Percentiles rank a stretch among this genome's conserved stretches.
Conservation (phyloP, 169 alveolate genomes). For the Blepharisma undulans region DNA sequence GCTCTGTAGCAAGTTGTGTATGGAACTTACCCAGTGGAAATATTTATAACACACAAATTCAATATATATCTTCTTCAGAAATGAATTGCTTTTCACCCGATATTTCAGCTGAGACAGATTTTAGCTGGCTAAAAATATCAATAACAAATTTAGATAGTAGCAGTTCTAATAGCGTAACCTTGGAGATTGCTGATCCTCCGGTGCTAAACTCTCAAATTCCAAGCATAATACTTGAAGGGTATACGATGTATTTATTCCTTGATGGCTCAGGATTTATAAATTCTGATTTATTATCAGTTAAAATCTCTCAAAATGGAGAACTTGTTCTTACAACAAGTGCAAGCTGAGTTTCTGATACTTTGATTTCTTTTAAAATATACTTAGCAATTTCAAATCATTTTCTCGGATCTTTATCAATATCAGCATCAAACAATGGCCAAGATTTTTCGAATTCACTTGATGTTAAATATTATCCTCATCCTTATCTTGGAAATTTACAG, state of each 20-base stretch:
- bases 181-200: background rate
- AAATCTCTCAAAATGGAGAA: background rate
- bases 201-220: background rate
- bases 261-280: background rate
- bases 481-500: background rate
- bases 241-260: background rate
- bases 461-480: background rate
- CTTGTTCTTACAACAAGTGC: background rate
- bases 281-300: background rate
- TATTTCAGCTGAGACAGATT: background rate
- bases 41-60: background rate
- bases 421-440: slow-evolving; percentile 18
- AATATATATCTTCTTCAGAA: background rate
- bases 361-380: background rate
- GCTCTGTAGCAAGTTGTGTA: background rate
- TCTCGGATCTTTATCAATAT: background rate
- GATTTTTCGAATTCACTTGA: background rate
- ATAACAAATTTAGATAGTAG: background rate
- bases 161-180: background rate
- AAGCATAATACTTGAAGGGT: background rate
- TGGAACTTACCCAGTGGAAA: background rate
- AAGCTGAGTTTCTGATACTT: background rate
- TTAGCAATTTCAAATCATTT: background rate
- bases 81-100: background rate
- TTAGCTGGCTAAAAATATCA: background rate